Conservation (phyloP, 2,329 filamentous ascomycete species). For the Raffaelea arxii region DNA sequence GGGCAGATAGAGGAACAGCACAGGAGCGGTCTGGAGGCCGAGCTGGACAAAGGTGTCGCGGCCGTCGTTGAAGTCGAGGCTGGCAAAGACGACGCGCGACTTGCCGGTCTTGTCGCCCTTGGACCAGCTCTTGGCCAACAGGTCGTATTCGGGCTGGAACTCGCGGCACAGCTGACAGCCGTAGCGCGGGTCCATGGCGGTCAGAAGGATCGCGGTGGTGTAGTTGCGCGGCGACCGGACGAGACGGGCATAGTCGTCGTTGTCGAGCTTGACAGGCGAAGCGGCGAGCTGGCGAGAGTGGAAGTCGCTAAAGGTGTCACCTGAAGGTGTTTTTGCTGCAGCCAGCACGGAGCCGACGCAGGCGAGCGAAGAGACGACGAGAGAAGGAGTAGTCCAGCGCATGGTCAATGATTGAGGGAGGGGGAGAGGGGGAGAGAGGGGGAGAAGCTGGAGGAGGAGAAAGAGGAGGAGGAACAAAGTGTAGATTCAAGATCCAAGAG, state of each 20-base stretch:
- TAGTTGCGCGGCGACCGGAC: conserved; percentile 76
- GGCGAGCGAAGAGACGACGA: conserved; percentile 55
- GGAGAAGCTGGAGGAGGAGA: neutral
- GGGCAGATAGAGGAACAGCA: conserved; percentile 79
- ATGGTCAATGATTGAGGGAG: conserved; percentile 37
- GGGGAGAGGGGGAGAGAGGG: neutral
- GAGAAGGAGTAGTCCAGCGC: conserved; percentile 55
- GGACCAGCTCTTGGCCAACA: conserved; percentile 77
- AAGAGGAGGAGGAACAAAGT: conserved; percentile 6
- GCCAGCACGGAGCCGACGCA: conserved; percentile 45
- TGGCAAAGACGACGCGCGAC: conserved; percentile 67
- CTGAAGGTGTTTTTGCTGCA: conserved; percentile 49
- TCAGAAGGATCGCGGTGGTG: conserved; percentile 71
- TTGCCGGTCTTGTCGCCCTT: conserved; percentile 70
- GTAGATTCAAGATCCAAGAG: neutral
- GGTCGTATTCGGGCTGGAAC: conserved; percentile 90
- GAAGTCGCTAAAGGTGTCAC: conserved; percentile 61
- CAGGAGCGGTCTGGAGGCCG: conserved; percentile 85
- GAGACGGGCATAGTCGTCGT: conserved; percentile 64
- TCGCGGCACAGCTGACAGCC: conserved; percentile 80
- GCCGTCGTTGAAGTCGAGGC: conserved; percentile 80
- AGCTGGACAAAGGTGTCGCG: conserved; percentile 75
- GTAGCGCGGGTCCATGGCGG: conserved; percentile 73
- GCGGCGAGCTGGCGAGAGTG: conserved; percentile 56
- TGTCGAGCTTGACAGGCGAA: conserved; percentile 67